Evolutionary conservation across 2,329 filamentous ascomycete species (phyloP), one percentile per base, ranked within the genome.

Genomic region (Didymella lethalis): DNA sequence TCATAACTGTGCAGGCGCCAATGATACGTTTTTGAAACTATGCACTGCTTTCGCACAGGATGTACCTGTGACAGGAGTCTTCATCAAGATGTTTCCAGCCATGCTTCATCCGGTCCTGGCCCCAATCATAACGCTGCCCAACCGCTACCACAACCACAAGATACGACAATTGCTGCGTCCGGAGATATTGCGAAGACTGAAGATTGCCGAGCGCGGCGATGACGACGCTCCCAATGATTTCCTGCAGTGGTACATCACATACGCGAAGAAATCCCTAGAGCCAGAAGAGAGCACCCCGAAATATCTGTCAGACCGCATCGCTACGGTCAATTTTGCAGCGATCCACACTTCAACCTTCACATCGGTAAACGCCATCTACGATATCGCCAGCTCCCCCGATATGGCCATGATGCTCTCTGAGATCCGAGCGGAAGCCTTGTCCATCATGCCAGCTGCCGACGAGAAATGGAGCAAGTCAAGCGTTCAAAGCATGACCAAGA

Each of bases 301-400:
- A 11, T 43, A 32, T 31, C 16, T 50, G 25, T 50, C 48, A 5
- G 48, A 43, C 26, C 48, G 48, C 36, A 50, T 50, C 20, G 48
- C 48, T 29, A 50, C 48, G 7, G n/a, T 50, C 26, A 50, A 43
- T 26, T 50, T 50, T 10, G 36, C 48, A 6, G 48, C 36, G 4
- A 50, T 50, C 12, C 48, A 50, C 26, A 43, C 25, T 23, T 50
- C 48, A 12, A 50, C 36, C 36, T 50, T 50, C n/a, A 50, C 48
- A 14, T 41, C 48, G 7, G 48, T 50, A 2, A 50, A 32, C 26
- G 36, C 36, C 16, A 50, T 50, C 14, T 43, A 41, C 36, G 36
- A 50, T 16, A 50, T 50, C 7, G 36, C 31, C 36, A 50, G 48
- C 48, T 50, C 48, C 18, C 48, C 48, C 16, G 48, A 43, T n/a